These are phyloP conservation scores for Dictyostelium discoideum DNA, from an alignment of 78 protist genomes.

Conservation along the genomic window DNA sequence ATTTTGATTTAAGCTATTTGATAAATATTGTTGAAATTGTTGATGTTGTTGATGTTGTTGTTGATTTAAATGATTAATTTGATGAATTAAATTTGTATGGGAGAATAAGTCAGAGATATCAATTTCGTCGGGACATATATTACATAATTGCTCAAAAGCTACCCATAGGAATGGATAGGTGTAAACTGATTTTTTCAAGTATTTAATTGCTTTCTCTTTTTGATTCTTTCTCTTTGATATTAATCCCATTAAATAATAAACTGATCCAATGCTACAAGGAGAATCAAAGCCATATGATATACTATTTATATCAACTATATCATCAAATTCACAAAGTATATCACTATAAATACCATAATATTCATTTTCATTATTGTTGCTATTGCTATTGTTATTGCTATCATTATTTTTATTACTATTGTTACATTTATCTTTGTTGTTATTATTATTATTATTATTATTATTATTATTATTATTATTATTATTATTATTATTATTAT, in stretches of 20 bases:
- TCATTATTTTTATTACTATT: not conserved
- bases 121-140: constrained; percentile 18
- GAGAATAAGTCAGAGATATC: not conserved
- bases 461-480: too few relatives aligned
- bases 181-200: not conserved
- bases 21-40: not conserved
- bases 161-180: constrained; percentile 65
- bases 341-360: constrained; percentile 8
- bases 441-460: too few relatives aligned
- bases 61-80: not conserved
- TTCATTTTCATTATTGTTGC: not conserved
- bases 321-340: not conserved
- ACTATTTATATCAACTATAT: constrained; percentile 1
- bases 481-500: too few relatives aligned
- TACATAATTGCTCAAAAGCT: constrained; percentile 65
- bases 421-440: not conserved
- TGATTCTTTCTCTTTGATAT: constrained; percentile 13
- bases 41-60: not conserved
- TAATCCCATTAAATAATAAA: constrained; percentile 40
- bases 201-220: constrained; percentile 28
- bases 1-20: not conserved
- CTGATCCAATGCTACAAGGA: constrained; percentile 23
- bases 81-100: not conserved
- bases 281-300: not conserved
- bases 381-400: not conserved